Evolutionary conservation across 768 basidiomycete species (phyloP).

Genomic region (Phylloporus sp.): DNA sequence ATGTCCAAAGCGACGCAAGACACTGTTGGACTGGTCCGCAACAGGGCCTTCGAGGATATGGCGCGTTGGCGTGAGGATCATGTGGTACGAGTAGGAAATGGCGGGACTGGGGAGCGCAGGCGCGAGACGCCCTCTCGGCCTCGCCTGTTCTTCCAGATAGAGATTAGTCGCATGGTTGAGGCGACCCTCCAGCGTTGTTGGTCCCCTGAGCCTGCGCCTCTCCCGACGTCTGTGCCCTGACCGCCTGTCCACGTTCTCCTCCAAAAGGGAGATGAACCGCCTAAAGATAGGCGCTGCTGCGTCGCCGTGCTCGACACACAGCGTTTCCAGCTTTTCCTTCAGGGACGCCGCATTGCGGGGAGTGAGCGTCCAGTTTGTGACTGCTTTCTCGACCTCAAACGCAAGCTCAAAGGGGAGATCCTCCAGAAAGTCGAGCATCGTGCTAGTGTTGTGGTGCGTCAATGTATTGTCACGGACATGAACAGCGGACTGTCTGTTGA

Average conservation of each 20-base stretch:
- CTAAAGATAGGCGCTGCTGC: constrained; percentile 24
- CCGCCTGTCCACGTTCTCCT: constrained; percentile 4
- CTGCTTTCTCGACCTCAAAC: constrained; percentile 38
- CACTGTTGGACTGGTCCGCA: constrained; percentile 36
- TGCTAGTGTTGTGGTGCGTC: neutral
- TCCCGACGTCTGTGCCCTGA: neutral
- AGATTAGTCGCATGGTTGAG: constrained; percentile 16
- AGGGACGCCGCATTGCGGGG: constrained; percentile 20
- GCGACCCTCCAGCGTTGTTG: constrained; percentile 10
- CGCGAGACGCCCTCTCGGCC: constrained; percentile 23
- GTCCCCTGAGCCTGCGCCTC: neutral
- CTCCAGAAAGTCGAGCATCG: constrained; percentile 23
- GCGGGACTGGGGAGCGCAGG: constrained; percentile 15
- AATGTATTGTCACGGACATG: constrained; percentile 16
- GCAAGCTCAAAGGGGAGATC: constrained; percentile 33
- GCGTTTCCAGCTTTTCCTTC: constrained; percentile 12
- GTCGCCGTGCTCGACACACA: constrained; percentile 14
- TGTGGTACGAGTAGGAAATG: constrained; percentile 34
- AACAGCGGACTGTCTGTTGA: constrained; percentile 5
- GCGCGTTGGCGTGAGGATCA: constrained; percentile 39
- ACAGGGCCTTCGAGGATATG: constrained; percentile 38
- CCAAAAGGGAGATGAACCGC: constrained; percentile 15
- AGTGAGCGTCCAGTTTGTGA: constrained; percentile 28
- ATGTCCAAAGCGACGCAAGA: constrained; percentile 35
- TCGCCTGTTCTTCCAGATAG: constrained; percentile 23